Conservation (phyloP, 441 rosid genomes). For the Mallotus repandus region DNA sequence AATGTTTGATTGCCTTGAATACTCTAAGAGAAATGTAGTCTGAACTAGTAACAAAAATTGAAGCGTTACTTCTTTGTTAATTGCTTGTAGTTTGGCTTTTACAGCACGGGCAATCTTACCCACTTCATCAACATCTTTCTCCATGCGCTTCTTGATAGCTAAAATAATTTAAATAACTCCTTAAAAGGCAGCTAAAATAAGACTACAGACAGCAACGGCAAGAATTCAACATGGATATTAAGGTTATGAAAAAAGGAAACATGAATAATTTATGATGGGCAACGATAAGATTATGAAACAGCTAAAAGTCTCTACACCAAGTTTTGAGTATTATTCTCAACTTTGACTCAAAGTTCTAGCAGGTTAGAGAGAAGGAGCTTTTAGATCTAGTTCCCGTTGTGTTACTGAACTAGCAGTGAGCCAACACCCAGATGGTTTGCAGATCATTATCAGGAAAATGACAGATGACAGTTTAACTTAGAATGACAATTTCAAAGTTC, state of each 20-base stretch:
- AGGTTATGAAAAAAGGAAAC: no score
- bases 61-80: slow-evolving; percentile 66
- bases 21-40: not conserved
- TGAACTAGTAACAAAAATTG: slow-evolving; percentile 9
- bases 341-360: not conserved
- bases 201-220: not conserved
- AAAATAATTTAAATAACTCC: slow-evolving; percentile 20
- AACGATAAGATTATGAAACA: not conserved
- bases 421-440: not conserved
- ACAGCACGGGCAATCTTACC: slow-evolving; percentile 76
- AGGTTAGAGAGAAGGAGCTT: not conserved
- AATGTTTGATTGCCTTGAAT: not conserved
- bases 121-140: slow-evolving; percentile 87
- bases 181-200: not conserved
- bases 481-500: not conserved
- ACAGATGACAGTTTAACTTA: slow-evolving; percentile 3
- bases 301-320: not conserved
- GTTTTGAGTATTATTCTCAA: not conserved
- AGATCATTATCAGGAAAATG: not conserved
- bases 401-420: no score
- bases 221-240: not conserved
- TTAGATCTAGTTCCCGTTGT: not conserved
- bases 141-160: slow-evolving; percentile 94
- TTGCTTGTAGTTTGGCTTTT: slow-evolving; percentile 71
- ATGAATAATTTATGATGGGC: not conserved